Evolutionary conservation across 768 basidiomycete genomes (phyloP), one percentile per base, ranked within the genome.

Genomic region (Termitomyces sp.): DNA sequence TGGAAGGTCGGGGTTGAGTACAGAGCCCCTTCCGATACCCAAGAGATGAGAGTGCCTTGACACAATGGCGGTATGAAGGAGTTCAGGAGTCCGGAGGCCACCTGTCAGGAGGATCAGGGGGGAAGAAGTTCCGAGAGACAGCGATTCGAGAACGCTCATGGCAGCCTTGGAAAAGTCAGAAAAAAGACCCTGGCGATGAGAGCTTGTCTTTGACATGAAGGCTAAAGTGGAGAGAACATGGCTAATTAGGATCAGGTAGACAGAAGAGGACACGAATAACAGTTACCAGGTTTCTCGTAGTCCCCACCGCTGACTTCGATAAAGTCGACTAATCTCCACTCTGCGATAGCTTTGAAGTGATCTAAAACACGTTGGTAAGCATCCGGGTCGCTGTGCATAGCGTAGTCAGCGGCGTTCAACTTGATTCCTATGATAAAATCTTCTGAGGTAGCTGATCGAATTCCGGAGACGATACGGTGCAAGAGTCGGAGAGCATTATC

Each of bases 251-350:
- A 14, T 41, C 25, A 38, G 8, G 16, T 34, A 29, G 17, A 50
- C 48, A 5, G 38, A 57, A 57, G 25, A 32, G 19, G 21, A 38
- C 14, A 25, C 21, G 6, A 29, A 40, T 23, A 8, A 5, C 17
- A 63, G 77, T 17, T 62, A 87, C 92, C 82, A 62, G 89, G 87
- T 17, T 78, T 82, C 65, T 92, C 90, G 62, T 95, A 96, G 66
- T 87, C 86, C 0, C 93, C 93, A 1, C 93, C 93, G 54, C 87
- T 91, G 58, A 96, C 82, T 69, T 96, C 93, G 50, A 96, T 83
- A 65, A 93, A 89, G 68, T 96, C 93, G 5, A 95, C 65, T 17
- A 73, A 71, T 1, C 78, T 78, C 85, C 90, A 91, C 38, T 69
- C 66, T 0, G 86, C 81, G 29, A 94, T 82, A 38, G 77, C 67